These are phyloP conservation scores for Talaromyces stipitatus DNA, from an alignment of 495 filamentous ascomycete species.

Conservation along the genomic window DNA sequence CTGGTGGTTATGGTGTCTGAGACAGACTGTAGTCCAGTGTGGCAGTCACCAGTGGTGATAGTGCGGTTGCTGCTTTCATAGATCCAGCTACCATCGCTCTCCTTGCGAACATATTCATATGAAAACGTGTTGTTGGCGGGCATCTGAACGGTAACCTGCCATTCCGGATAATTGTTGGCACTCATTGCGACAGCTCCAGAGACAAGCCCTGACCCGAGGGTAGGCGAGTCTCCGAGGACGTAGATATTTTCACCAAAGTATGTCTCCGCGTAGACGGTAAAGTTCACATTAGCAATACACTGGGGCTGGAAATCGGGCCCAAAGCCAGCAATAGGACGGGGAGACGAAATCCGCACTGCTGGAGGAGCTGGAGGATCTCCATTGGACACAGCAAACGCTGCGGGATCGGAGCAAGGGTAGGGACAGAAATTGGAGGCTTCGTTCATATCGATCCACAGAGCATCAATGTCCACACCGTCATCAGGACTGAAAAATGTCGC, in stretches of 20 bases:
- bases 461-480: slow-evolving; percentile 73
- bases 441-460: slow-evolving; percentile 85
- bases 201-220: slow-evolving; percentile 50
- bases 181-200: slow-evolving; percentile 41
- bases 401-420: slow-evolving; percentile 65
- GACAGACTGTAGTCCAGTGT: slow-evolving; percentile 1
- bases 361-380: slow-evolving; percentile 61
- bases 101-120: slow-evolving; percentile 62
- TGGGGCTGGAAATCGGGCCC: slow-evolving; percentile 62
- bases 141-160: slow-evolving; percentile 45
- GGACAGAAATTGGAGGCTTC: slow-evolving; percentile 67
- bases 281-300: slow-evolving; percentile 9
- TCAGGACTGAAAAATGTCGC: slow-evolving; percentile 55
- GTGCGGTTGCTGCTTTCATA: slow-evolving; percentile 6
- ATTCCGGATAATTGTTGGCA: slow-evolving; percentile 49
- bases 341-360: slow-evolving; percentile 48
- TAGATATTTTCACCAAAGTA: slow-evolving; percentile 51
- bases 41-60: slow-evolving; percentile 4
- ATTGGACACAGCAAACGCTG: slow-evolving; percentile 38
- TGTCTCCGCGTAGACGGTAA: slow-evolving; percentile 32
- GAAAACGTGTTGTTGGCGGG: slow-evolving; percentile 44
- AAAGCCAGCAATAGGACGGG: slow-evolving; percentile 62
- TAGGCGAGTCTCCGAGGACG: slow-evolving; percentile 44
- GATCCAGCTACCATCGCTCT: slow-evolving; percentile 33
- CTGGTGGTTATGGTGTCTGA: background rate